phyloP scores from a whole-genome alignment of 179 eudicot species.

The Camellia oleifera region DNA sequence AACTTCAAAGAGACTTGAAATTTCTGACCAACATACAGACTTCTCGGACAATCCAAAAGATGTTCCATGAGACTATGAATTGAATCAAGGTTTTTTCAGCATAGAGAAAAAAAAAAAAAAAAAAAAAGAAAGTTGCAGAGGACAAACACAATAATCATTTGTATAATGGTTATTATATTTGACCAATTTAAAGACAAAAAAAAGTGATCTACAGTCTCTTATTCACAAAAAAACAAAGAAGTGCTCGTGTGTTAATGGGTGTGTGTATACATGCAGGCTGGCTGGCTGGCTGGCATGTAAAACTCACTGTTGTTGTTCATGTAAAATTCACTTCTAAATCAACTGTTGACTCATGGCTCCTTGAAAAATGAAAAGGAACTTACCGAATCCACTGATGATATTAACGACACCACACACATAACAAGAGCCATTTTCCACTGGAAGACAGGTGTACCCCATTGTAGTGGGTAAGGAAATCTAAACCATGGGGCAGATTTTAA shows the following conservation, averaged over 20 bases:
- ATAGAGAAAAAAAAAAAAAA: neutral
- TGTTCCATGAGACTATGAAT: neutral
- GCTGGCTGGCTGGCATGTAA: neutral
- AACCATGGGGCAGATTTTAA: conserved; percentile 87
- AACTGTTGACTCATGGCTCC: conserved; percentile 1
- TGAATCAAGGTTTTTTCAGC: neutral
- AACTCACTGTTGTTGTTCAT: conserved; percentile 4
- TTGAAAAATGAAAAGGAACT: conserved; percentile 28
- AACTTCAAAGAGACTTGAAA: neutral
- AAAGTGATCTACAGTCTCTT: neutral
- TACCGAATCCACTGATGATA: conserved; percentile 90
- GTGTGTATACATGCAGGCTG: neutral
- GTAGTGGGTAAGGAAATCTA: conserved; percentile 94
- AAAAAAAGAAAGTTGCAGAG: neutral
- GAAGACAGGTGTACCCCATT: conserved; percentile 95
- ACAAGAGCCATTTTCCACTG: conserved; percentile 94
- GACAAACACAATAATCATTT: neutral
- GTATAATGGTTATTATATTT: neutral
- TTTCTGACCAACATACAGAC: neutral
- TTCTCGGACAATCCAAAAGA: neutral
- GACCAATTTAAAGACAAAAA: neutral
- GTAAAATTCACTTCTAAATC: neutral
- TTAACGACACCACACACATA: conserved; percentile 87
- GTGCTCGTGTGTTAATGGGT: neutral
- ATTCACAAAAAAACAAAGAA: neutral